These are phyloP conservation scores for Saturnispora hagleri DNA, from an alignment of 805 yeast genomes.

Conservation along the genomic window DNA sequence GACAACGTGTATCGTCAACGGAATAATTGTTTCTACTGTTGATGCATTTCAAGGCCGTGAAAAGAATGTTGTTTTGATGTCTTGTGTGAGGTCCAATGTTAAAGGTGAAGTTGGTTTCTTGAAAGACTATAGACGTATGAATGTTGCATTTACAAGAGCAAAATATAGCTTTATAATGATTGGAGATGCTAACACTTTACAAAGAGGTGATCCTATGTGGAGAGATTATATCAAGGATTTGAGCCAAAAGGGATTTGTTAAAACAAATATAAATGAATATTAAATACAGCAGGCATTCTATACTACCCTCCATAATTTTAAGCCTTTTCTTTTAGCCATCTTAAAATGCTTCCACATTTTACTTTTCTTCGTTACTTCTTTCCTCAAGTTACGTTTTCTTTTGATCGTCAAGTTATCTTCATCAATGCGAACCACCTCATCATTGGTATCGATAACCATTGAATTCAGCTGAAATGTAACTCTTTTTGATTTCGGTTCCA, in stretches of 20 bases:
- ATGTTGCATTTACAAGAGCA: constrained; percentile 68
- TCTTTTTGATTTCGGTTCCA: not conserved
- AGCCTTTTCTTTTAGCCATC: constrained; percentile 1
- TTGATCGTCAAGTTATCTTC: not conserved
- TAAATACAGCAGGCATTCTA: not conserved
- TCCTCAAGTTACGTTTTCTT: not conserved
- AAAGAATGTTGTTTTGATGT: constrained; percentile 67
- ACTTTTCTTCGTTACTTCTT: not conserved
- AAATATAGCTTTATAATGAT: constrained; percentile 49
- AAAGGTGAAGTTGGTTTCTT: constrained; percentile 52
- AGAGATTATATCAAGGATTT: constrained; percentile 36
- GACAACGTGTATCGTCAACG: constrained; percentile 39
- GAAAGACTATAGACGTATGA: constrained; percentile 51
- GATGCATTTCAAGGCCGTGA: constrained; percentile 93
- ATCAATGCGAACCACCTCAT: not conserved
- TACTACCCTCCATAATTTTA: not conserved
- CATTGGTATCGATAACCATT: not conserved
- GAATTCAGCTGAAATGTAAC: not conserved
- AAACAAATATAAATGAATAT: constrained; percentile 9
- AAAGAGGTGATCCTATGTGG: constrained; percentile 41
- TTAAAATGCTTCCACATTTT: constrained; percentile 2
- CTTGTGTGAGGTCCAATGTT: constrained; percentile 66
- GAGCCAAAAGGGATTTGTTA: constrained; percentile 19
- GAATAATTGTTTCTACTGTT: constrained; percentile 47
- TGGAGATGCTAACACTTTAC: constrained; percentile 49